Base-by-base conservation (phyloP, 176 grass and related monocot species). In the Ensete ventricosum region DNA sequence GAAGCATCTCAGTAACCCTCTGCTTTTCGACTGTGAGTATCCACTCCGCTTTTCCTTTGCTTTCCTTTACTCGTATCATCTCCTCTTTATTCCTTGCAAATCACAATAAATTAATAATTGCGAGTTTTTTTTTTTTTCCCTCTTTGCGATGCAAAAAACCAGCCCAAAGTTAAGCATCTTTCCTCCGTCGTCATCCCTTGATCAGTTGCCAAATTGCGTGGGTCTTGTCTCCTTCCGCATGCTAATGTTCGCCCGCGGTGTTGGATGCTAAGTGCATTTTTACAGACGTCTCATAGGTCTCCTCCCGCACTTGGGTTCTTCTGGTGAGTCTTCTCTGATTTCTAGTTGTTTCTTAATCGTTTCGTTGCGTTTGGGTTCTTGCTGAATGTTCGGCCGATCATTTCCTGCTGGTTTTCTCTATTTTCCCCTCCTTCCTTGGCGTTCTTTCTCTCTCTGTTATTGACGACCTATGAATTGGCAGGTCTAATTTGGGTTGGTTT, bases 131-230 rank as follows among this genome's bases (percentile, higher is more conserved):
- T 25, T 23, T 23, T 23, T 23, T n/a, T 1, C 9, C 8, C 51
- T 73, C 17, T 34, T 17, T 58, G 20, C 8, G 49, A 9, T 67
- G 64, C 11, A 26, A 67, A 43, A 67, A 67, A 29, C 64, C 64
- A 24, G 25, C 13, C 64, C 64, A 73, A 73, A 73, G 70, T 21
- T 53, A 52, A 54, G 70, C 70, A 73, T 73, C 70, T 73, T 73
- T 50, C 43, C 14, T n/a, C 19, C 67, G 34, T 9, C 29, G 14
- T 70, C 43, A 8, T 70, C 43, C 43, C 24, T 20, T 9, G 9
- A 50, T 70, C 43, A 49, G 43, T 70, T 34, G 11, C 14, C 19
- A 8, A 6, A 16, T 58, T 51, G 67, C 10, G 9, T 50, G 16
- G 34, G 4, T 43, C 34, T 9, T 9, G 9, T 17, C 48, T 50